Percentiles rank a stretch among this genome's conserved stretches.
Evolutionary conservation across 441 rosid species (phyloP).

Genomic region (Melastoma candidum): DNA sequence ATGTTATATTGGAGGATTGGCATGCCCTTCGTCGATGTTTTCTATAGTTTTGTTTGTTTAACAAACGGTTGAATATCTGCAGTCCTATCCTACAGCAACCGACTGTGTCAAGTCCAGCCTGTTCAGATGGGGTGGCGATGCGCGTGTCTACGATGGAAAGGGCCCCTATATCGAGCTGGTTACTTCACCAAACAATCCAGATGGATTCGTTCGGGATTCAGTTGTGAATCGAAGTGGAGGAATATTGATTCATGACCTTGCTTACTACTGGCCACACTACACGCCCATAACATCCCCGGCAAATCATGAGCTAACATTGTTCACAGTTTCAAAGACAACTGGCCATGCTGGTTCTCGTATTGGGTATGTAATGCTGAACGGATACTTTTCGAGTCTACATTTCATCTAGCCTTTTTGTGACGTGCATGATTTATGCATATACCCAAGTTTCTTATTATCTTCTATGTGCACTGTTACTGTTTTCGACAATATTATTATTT

Average conservation of each 20-base stretch:
- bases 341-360: conserved; percentile 96
- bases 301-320: conserved; percentile 67
- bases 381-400: no score
- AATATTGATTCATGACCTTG: conserved; percentile 69
- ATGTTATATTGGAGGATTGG: no score
- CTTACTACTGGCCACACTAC: conserved; percentile 93
- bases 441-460: no score
- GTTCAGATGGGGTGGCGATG: conserved; percentile 87
- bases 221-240: conserved; percentile 64
- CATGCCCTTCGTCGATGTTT: not conserved
- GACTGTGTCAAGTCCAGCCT: conserved; percentile 74
- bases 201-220: conserved; percentile 53
- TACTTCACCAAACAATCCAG: conserved; percentile 89
- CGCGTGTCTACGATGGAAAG: conserved; percentile 32
- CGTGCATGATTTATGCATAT: no score
- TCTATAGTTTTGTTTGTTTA: conserved; percentile 6
- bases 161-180: conserved; percentile 81
- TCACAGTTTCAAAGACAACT: conserved; percentile 72
- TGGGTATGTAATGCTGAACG: conserved; percentile 39
- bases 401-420: no score
- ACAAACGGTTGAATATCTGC: conserved; percentile 23
- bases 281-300: conserved; percentile 61
- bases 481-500: no score
- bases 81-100: conserved; percentile 75
- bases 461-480: no score